Base-by-base conservation (phyloP, 2,329 filamentous ascomycete genomes). In the Thelonectria olida region DNA sequence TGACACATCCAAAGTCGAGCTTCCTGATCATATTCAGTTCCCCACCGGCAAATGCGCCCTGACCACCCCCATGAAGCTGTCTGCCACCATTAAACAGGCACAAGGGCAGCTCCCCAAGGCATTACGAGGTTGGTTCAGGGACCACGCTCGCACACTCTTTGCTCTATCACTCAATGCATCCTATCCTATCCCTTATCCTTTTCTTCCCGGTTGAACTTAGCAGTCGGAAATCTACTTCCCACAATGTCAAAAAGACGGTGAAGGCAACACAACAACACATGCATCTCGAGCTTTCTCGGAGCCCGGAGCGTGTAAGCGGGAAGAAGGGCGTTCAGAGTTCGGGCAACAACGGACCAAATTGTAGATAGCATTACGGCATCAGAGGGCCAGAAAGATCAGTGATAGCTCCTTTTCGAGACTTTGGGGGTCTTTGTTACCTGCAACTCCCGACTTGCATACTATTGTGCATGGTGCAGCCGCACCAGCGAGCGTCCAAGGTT, bases 211-310 rank as follows among this genome's bases (percentile, higher is more conserved):
- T n/a, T n/a, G n/a, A n/a, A n/a, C n/a, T n/a, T n/a, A n/a, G n/a
- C 31, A 58, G n/a, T 48, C 19, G 36, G 49, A 59, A 48, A 22
- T 34, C 19, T 27, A 27, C 34, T 50, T 54, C 51, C 48, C 38
- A 27, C 20, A 28, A 13, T n/a, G 15, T 19, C 13, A 19, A 60
- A 60, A 61, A 61, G 58, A 61, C 58, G 58, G 58, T 61, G 52
- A 61, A 27, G 45, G 31, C 13, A 10, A 34, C 12, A 34, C 31
- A 34, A 34, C 31, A 34, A 34, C 10, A 34, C 51, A 20, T 50
- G 25, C 57, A 50, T 31, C 28, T 50, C 45, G 15, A 60, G 22
- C 47, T 41, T 17, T 48, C 19, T 49, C 34, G 49, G 49, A 34
- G 42, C 20, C 17, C n/a, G 17, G 27, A 27, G 15, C 23, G 45